Conservation (phyloP, 768 basidiomycete species). For the Ramaria sp. region DNA sequence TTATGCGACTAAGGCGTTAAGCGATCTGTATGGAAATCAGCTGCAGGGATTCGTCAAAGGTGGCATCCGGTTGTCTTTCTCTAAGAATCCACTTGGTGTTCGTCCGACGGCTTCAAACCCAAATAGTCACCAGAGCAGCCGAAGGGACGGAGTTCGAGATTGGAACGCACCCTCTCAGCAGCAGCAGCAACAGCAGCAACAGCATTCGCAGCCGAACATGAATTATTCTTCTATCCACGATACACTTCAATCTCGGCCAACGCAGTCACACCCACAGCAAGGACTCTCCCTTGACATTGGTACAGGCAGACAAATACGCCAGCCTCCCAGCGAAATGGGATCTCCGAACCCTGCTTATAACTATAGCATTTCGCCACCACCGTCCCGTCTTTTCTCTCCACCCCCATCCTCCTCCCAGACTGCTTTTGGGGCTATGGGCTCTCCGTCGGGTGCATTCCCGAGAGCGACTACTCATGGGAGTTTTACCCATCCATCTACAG, state of each 20-base stretch:
- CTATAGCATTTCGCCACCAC: constrained; percentile 24
- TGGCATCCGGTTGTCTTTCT: constrained; percentile 94
- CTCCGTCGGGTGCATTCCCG: neutral
- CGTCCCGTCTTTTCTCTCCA: constrained; percentile 26
- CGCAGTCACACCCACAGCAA: neutral
- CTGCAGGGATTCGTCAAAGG: constrained; percentile 88
- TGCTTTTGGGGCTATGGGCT: neutral
- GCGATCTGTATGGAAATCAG: constrained; percentile 85
- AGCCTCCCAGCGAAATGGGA: neutral
- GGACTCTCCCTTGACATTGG: constrained; percentile 1
- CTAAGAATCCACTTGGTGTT: constrained; percentile 95
- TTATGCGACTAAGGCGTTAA: constrained; percentile 76
- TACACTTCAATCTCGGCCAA: constrained; percentile 1
- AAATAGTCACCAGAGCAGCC: constrained; percentile 1
- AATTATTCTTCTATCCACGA: constrained; percentile 4
- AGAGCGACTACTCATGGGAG: neutral
- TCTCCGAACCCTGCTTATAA: constrained; percentile 16
- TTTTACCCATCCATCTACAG: neutral
- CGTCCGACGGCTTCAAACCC: constrained; percentile 48
- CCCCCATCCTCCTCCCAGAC: constrained; percentile 16
- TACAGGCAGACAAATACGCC: constrained; percentile 1
- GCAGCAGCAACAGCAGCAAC: constrained; percentile 12
- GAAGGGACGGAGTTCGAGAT: constrained; percentile 19
- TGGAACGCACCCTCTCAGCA: constrained; percentile 20
- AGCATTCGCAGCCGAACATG: neutral